Evolutionary conservation across 2,329 filamentous ascomycete genomes (phyloP).

Genomic region (Fusarium fracticaudum): DNA sequence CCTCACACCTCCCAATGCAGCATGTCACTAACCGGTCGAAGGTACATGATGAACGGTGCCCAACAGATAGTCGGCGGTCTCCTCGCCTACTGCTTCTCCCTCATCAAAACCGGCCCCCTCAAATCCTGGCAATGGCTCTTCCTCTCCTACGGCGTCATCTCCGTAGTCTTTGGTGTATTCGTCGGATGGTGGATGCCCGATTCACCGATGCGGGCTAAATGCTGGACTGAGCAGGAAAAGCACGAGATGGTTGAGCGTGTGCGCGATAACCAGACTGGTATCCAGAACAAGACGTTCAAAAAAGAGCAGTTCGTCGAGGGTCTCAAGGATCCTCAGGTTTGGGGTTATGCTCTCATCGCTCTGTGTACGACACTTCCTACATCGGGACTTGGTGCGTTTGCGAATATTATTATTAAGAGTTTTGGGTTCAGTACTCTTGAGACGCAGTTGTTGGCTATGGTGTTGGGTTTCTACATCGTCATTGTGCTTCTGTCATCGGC

Average conservation of each 20-base stretch:
- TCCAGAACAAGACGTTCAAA: conserved; percentile 64
- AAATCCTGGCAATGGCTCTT: conserved; percentile 77
- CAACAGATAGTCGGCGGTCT: conserved; percentile 79
- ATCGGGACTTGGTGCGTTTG: conserved; percentile 76
- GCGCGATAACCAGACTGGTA: conserved; percentile 67
- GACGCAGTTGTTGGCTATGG: conserved; percentile 80
- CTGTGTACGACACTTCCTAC: conserved; percentile 79
- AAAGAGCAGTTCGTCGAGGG: conserved; percentile 59
- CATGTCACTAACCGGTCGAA: no score
- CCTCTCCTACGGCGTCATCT: conserved; percentile 70
- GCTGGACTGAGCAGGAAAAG: conserved; percentile 73
- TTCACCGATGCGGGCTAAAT: conserved; percentile 76
- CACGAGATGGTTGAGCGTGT: conserved; percentile 69
- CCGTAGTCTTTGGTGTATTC: conserved; percentile 71
- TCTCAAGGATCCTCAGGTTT: conserved; percentile 72
- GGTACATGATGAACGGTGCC: conserved; percentile 77
- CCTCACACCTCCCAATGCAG: no score
- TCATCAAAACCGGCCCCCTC: conserved; percentile 62
- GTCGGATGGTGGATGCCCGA: conserved; percentile 73
- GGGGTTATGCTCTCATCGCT: conserved; percentile 71
- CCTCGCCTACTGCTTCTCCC: conserved; percentile 70
- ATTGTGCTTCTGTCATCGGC: conserved; percentile 72
- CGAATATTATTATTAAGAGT: conserved; percentile 77
- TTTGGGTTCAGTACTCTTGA: conserved; percentile 73
- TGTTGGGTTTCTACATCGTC: conserved; percentile 78